These are phyloP conservation scores for Ilyonectria sp. DNA, from an alignment of 2,329 filamentous ascomycete species.

Conservation along the genomic window DNA sequence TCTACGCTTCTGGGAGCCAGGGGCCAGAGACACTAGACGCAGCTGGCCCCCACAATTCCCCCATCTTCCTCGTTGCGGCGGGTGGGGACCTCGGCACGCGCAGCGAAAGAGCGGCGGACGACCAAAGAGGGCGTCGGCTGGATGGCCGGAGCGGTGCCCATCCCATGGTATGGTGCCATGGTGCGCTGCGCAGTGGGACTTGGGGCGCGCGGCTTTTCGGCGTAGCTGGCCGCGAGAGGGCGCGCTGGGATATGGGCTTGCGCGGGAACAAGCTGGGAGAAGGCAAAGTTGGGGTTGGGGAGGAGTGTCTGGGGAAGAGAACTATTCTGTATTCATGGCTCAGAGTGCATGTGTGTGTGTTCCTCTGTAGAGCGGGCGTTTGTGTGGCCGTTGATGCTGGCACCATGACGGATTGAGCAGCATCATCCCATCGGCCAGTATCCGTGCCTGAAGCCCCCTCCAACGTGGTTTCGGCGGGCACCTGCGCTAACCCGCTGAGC, in stretches of 20 bases:
- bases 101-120: conserved; percentile 22
- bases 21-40: not conserved
- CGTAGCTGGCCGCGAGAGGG: conserved; percentile 45
- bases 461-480: not conserved
- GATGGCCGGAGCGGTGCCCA: conserved; percentile 38
- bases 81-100: conserved; percentile 48
- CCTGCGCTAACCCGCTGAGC: not conserved
- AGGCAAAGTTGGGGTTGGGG: conserved; percentile 1
- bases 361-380: not conserved
- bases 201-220: conserved; percentile 40
- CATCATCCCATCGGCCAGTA: not conserved
- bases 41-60: conserved; percentile 38
- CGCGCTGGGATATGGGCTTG: not conserved
- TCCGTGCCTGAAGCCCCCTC: conserved; percentile 2
- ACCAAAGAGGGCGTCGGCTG: conserved; percentile 35
- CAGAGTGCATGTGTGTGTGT: not conserved
- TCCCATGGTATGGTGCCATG: conserved; percentile 20
- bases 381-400: not conserved
- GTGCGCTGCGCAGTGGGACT: conserved; percentile 13
- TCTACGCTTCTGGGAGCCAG: conserved; percentile 13
- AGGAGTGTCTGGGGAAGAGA: not conserved
- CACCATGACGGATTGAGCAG: not conserved
- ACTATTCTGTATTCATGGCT: not conserved
- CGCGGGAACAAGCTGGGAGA: too few species aligned
- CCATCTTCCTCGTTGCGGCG: conserved; percentile 16